phyloP scores from a whole-genome alignment of 495 filamentous ascomycete species.

The Viridothelium virens region DNA sequence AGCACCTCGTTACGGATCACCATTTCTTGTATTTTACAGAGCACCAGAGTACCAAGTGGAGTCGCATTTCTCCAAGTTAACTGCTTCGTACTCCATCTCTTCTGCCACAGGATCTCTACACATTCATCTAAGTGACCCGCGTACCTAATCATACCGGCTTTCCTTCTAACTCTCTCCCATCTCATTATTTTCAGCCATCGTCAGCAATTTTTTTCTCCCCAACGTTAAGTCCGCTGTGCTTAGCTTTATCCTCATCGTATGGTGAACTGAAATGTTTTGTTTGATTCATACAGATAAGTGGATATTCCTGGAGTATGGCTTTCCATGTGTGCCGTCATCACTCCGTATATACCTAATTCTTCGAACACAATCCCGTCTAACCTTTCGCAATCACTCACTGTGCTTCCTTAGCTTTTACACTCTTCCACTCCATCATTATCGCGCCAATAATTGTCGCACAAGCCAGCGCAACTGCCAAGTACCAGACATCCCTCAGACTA shows the following conservation, averaged over 20 bases:
- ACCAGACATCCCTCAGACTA: slow-evolving; percentile 1
- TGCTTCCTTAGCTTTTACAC: slow-evolving; percentile 1
- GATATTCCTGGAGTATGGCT: no score
- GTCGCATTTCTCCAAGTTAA: not conserved
- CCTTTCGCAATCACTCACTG: not conserved
- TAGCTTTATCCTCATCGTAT: no score
- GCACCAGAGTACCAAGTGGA: no score
- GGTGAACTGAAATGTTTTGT: no score
- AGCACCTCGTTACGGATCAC: not conserved
- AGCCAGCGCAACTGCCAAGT: not conserved
- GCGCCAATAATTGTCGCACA: slow-evolving; percentile 4
- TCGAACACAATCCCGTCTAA: not conserved
- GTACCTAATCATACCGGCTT: no score
- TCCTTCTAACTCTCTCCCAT: no score
- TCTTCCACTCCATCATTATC: slow-evolving; percentile 5
- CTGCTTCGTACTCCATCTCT: not conserved
- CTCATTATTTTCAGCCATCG: no score
- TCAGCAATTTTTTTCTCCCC: no score
- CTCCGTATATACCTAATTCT: not conserved
- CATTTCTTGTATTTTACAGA: not conserved
- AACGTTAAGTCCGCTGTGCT: no score
- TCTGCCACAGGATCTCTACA: no score
- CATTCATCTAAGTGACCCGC: no score
- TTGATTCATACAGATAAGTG: no score
- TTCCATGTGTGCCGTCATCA: not conserved